Evolutionary conservation across 106 monocot genomes (phyloP).

Genomic region (Dendrobium chrysotoxum): DNA sequence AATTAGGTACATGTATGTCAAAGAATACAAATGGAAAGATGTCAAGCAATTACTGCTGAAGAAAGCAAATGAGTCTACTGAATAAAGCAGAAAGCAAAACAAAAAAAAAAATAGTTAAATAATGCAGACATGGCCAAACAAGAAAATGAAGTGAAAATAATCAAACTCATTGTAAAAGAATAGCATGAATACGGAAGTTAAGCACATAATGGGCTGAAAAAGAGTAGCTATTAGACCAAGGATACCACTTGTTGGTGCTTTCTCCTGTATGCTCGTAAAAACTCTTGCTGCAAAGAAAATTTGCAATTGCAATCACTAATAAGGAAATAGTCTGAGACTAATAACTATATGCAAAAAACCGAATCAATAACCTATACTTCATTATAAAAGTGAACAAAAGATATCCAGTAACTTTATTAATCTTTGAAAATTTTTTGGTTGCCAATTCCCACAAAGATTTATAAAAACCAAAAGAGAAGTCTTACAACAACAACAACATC

Average conservation of each 20-base stretch:
- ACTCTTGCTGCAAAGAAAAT: conserved; percentile 66
- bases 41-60: not conserved
- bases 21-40: not conserved
- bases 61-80: not conserved
- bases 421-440: too few relatives aligned
- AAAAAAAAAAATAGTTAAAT: not conserved
- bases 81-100: not conserved
- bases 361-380: too few relatives aligned
- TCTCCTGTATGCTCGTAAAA: conserved; percentile 85
- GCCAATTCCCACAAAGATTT: too few relatives aligned
- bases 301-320: not conserved
- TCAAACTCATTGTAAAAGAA: not conserved
- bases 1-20: too few relatives aligned
- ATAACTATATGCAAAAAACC: too few relatives aligned
- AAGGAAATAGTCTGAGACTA: not conserved
- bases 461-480: too few relatives aligned
- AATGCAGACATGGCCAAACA: not conserved
- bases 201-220: not conserved
- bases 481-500: too few relatives aligned
- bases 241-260: conserved; percentile 89
- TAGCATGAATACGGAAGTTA: not conserved
- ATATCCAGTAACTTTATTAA: too few relatives aligned
- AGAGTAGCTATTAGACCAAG: conserved; percentile 22
- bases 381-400: too few relatives aligned
- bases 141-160: not conserved